Base-by-base conservation (phyloP, 2,329 filamentous ascomycete species). In the Bipolaris bicolor region DNA sequence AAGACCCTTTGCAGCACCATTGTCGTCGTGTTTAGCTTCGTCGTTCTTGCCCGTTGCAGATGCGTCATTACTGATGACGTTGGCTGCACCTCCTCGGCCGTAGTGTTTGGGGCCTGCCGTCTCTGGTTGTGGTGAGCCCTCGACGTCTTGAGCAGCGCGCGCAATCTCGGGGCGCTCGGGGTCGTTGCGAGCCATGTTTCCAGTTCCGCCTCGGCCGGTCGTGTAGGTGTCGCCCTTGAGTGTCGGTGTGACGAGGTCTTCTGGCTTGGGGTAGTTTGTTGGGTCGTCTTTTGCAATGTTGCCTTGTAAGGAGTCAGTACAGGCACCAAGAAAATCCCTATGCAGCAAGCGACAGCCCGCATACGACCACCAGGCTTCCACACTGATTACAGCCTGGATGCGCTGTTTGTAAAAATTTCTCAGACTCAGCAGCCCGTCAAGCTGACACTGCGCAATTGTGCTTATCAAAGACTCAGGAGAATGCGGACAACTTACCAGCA, bases 181-280 rank as follows among this genome's bases (percentile, higher is more conserved):
- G 67, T 95, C 89, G 61, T 86, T 86, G 72, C 89, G 88, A 46
- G 90, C 87, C 89, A 97, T 96, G 81, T 96, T 97, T 58, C 92
- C 92, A 4, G 86, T 88, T 60, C 93, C 93, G 54, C 93, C 93
- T 49, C 93, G 90, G 55, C 93, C 93, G 3, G 93, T 97, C 18
- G 93, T 97, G 72, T 94, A 92, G 64, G 91, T 82, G n/a, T 90
- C 80, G 45, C 85, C 85, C 80, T 96, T 97, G 73, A 98, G 86
- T 11, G 86, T 90, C 1, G 93, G 93, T 1, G 92, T 97, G 69
- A 88, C 81, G 62, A 96, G 86, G 70, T 94, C 90, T 62, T 85
- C 79, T 56, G 75, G 62, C 47, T 73, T 70, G 46, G 74, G 64
- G 47, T 69, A 62, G 46, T 67, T 69, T 50, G 68, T 69, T 49